phyloP scores from a whole-genome alignment of 768 basidiomycete genomes.

The Boletus pseudo-olivaceus region DNA sequence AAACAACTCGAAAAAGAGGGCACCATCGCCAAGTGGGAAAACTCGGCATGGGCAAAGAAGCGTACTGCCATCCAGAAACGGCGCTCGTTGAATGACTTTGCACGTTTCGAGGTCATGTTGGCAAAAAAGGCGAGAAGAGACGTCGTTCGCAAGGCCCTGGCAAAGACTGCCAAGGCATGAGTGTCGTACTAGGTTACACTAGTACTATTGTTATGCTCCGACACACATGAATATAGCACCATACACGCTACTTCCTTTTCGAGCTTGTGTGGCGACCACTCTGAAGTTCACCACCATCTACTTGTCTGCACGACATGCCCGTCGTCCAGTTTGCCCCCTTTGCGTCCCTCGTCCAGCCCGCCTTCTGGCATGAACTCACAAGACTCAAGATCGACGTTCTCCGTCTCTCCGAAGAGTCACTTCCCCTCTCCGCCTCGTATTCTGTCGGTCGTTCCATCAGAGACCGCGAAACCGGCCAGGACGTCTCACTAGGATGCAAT shows the following conservation, averaged over 20 bases:
- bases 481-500: constrained; percentile 69
- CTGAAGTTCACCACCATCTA: not conserved
- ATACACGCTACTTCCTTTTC: constrained; percentile 5
- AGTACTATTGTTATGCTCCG: not conserved
- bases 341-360: constrained; percentile 80
- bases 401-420: constrained; percentile 68
- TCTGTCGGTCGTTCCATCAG: constrained; percentile 64
- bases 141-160: constrained; percentile 64
- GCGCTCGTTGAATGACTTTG: constrained; percentile 83
- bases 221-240: constrained; percentile 7
- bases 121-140: constrained; percentile 88
- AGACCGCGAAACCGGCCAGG: constrained; percentile 74
- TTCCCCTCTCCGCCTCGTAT: constrained; percentile 66
- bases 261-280: not conserved
- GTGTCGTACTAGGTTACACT: not conserved
- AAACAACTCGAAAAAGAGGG: constrained; percentile 87
- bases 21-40: constrained; percentile 84
- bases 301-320: constrained; percentile 31
- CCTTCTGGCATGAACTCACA: constrained; percentile 91
- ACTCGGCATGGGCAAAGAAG: constrained; percentile 85
- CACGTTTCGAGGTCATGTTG: constrained; percentile 83
- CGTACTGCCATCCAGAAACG: constrained; percentile 71
- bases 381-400: constrained; percentile 88
- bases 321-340: constrained; percentile 90
- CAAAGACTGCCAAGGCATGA: constrained; percentile 40